Evolutionary conservation across 225 moss, liverwort and hornwort genomes (phyloP).

Genomic region (Marchantia polymorpha): DNA sequence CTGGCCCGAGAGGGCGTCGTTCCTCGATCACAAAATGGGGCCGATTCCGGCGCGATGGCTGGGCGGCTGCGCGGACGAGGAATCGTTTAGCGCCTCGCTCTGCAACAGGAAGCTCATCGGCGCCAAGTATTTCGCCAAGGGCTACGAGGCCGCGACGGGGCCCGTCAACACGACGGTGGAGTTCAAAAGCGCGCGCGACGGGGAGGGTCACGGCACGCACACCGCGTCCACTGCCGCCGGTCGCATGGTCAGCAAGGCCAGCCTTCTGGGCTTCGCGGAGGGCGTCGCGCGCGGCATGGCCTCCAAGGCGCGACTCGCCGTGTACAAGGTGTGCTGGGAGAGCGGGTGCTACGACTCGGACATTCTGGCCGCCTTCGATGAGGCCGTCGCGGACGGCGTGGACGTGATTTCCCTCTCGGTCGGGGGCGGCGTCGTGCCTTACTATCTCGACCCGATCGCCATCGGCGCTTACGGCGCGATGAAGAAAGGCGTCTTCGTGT

Average conservation of each 20-base stretch:
- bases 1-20: conserved; percentile 77
- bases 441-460: conserved; percentile 34
- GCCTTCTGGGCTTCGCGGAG: conserved; percentile 39
- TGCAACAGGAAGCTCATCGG: conserved; percentile 85
- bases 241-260: conserved; percentile 30
- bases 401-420: conserved; percentile 66
- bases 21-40: conserved; percentile 48
- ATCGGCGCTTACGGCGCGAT: conserved; percentile 54
- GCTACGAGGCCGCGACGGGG: conserved; percentile 63
- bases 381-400: conserved; percentile 63
- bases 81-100: conserved; percentile 31
- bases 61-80: conserved; percentile 42
- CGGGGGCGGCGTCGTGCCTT: conserved; percentile 39
- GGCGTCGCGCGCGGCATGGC: conserved; percentile 52
- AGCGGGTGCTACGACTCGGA: conserved; percentile 57
- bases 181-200: conserved; percentile 55
- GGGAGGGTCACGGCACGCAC: conserved; percentile 65
- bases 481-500: conserved; percentile 62
- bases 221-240: conserved; percentile 59
- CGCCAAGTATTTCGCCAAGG: conserved; percentile 49
- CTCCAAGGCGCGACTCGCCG: conserved; percentile 47
- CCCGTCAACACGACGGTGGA: conserved; percentile 58
- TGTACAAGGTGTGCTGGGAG: conserved; percentile 60
- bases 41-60: conserved; percentile 68
- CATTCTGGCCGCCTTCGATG: conserved; percentile 57